Conservation (phyloP, 1,284 basidiomycete genomes). For the Leucoagaricus sp. region DNA sequence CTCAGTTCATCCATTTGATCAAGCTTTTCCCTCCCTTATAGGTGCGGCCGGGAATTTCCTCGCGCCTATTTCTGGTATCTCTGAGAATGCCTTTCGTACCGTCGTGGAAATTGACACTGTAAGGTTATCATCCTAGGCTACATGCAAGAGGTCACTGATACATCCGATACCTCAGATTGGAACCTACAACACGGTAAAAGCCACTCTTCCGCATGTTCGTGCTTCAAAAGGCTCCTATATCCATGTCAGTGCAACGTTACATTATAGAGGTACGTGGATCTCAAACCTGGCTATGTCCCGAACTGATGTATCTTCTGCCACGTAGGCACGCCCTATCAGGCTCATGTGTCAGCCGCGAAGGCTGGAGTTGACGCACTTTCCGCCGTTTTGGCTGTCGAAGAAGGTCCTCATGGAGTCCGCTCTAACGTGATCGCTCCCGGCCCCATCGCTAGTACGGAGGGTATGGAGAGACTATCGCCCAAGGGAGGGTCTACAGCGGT, state of each 20-base stretch:
- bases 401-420: constrained; percentile 92
- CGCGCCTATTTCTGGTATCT: constrained; percentile 78
- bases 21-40: constrained; percentile 29
- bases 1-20: background rate
- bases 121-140: constrained; percentile 22
- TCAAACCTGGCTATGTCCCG: background rate
- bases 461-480: constrained; percentile 69
- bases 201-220: constrained; percentile 77
- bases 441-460: constrained; percentile 85
- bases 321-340: constrained; percentile 84
- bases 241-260: constrained; percentile 90
- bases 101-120: constrained; percentile 95
- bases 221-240: constrained; percentile 82
- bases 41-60: constrained; percentile 92
- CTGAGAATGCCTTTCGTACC: constrained; percentile 88
- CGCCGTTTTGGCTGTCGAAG: constrained; percentile 86
- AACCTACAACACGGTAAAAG: constrained; percentile 94
- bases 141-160: background rate
- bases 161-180: constrained; percentile 58
- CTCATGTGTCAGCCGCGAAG: constrained; percentile 93
- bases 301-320: constrained; percentile 3
- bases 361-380: constrained; percentile 91
- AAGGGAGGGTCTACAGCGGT: constrained; percentile 36
- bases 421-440: constrained; percentile 93
- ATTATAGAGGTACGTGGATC: constrained; percentile 69